Percentiles rank a stretch among this genome's conserved stretches.
Evolutionary conservation across 208 protist species (phyloP).

Genomic region (Acanthamoeba lenticulata): DNA sequence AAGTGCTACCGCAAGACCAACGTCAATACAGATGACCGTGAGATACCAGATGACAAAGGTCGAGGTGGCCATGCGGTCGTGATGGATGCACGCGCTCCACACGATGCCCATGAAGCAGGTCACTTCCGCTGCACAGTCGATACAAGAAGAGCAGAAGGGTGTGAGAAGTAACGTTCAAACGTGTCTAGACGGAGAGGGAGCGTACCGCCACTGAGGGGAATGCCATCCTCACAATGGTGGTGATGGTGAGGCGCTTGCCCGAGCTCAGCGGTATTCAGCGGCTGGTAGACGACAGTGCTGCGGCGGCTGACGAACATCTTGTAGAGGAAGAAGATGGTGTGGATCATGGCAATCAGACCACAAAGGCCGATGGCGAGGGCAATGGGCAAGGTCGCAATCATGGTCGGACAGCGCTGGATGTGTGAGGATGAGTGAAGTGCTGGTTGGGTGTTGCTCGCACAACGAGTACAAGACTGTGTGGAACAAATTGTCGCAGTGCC

Average conservation of each 20-base stretch:
- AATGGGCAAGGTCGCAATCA: neutral
- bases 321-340: neutral
- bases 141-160: neutral
- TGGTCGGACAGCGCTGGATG: too few relatives aligned
- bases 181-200: neutral
- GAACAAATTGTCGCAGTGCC: too few relatives aligned
- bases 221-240: neutral
- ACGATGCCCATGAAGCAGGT: neutral
- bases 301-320: neutral
- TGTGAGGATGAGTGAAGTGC: too few relatives aligned
- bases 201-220: neutral
- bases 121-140: neutral
- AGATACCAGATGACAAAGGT: neutral
- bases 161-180: neutral
- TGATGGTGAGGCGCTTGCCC: neutral
- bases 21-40: neutral
- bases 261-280: neutral
- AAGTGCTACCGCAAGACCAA: neutral
- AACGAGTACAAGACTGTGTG: too few relatives aligned
- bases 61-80: neutral
- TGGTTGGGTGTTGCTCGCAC: too few relatives aligned
- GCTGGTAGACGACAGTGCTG: neutral
- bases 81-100: neutral
- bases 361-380: neutral
- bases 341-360: neutral